Base-by-base conservation (phyloP, 257 asterid genomes). In the Jacaranda mimosifolia region DNA sequence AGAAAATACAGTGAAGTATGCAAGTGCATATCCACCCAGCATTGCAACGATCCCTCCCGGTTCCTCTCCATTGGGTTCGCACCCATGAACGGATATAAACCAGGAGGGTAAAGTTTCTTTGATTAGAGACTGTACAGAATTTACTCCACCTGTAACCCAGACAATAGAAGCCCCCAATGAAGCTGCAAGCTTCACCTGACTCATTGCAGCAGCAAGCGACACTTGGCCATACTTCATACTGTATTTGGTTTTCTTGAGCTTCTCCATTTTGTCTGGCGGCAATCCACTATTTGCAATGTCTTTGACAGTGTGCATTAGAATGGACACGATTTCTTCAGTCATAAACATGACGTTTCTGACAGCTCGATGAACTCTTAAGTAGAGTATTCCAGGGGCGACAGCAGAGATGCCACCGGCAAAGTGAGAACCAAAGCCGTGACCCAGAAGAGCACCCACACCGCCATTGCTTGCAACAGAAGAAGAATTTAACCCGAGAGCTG, bases 361-460 rank as follows among this genome's bases (percentile, higher is more conserved):
- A 62, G 97, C 92, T 51, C 97, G 91, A 72, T 93, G 99, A 17
- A 91, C 97, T 68, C 97, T 86, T 55, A 90, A 73, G 86, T 90
- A 93, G 68, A 96, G 97, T 46, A 88, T 89, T 13, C 98, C 99
- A 63, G 98, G 99, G 85, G 99, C 97, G 62, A 93, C 96, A 3
- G 98, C 91, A 51, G 92, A 80, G 51, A 91, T 81, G 15, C 97
- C 97, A 35, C 97, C 94, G 1, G 85, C 73, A 35, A 81, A 83
- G 83, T 87, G 94, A 53, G 97, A 96, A 74, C 97, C 97, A 42
- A 91, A 91, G 51, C 98, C 99, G 35, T 96, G 99, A n/a, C 99
- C 99, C 9, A 96, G 88, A 80, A 96, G 97, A 62, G 96, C 87
- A 69, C 99, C 98, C 17, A 90, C 96, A 5, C 99, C 94, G 48